phyloP scores from a whole-genome alignment of 805 yeast genomes.

The Metschnikowia colocasiae region DNA sequence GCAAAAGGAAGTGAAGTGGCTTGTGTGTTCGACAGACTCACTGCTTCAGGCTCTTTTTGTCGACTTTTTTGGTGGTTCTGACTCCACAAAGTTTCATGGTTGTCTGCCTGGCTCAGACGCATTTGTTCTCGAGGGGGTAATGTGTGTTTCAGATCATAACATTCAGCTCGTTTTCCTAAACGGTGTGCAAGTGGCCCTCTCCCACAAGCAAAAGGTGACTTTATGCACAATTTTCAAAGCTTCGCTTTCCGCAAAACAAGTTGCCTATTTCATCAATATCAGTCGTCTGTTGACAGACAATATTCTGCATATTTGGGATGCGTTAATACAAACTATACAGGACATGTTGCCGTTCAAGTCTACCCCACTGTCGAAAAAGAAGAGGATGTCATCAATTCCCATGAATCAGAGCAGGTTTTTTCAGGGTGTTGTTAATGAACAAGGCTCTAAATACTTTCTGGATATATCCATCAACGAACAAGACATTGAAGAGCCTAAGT shows the following conservation, averaged over 20 bases:
- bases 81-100: background rate
- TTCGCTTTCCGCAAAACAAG: background rate
- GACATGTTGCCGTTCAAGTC: background rate
- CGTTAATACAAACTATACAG: background rate
- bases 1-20: background rate
- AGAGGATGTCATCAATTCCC: background rate
- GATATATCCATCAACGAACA: background rate
- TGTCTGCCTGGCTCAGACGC: background rate
- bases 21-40: background rate
- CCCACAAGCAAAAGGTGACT: background rate
- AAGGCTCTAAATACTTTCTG: background rate
- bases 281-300: background rate
- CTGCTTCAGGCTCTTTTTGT: background rate
- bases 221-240: background rate
- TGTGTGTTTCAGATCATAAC: background rate
- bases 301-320: background rate
- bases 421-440: too few relatives aligned
- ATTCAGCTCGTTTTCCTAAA: background rate
- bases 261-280: background rate
- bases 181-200: background rate
- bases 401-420: too few relatives aligned
- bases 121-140: background rate
- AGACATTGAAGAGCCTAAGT: constrained; percentile 1
- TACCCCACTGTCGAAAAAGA: background rate
- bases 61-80: background rate